These are phyloP conservation scores for Mycena metata DNA, from an alignment of 768 basidiomycete species.

Conservation along the genomic window DNA sequence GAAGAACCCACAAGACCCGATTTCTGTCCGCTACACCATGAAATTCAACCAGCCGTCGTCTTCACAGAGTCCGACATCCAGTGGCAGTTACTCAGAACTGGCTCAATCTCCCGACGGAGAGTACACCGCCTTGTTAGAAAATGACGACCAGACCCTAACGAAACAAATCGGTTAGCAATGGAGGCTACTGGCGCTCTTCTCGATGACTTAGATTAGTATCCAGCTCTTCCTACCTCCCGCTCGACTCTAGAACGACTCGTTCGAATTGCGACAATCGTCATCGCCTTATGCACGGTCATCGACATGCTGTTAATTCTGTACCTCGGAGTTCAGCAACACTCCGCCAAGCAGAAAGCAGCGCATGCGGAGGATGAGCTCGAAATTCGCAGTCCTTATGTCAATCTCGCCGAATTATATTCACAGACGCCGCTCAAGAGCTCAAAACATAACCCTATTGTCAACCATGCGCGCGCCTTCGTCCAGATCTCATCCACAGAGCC, in stretches of 20 bases:
- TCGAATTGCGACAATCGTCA: slow-evolving; percentile 22
- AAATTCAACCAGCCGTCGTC: slow-evolving; percentile 7
- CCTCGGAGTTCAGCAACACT: slow-evolving; percentile 26
- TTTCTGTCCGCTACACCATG: slow-evolving; percentile 4
- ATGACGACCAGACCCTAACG: neutral
- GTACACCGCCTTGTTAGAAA: slow-evolving; percentile 21
- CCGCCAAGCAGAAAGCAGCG: neutral
- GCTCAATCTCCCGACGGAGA: slow-evolving; percentile 11
- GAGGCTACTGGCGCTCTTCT: too few species aligned
- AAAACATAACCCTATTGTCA: slow-evolving; percentile 30
- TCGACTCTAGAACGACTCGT: slow-evolving; percentile 23
- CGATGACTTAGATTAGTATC: too few species aligned
- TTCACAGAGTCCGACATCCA: neutral
- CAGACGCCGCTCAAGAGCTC: slow-evolving; percentile 27
- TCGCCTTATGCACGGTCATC: slow-evolving; percentile 27
- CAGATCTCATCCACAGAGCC: slow-evolving; percentile 33
- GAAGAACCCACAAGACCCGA: too few species aligned
- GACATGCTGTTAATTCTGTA: slow-evolving; percentile 31
- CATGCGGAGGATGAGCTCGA: slow-evolving; percentile 19
- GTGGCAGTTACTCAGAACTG: neutral
- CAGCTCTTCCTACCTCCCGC: slow-evolving; percentile 4
- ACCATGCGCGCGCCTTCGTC: slow-evolving; percentile 33
- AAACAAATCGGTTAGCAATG: slow-evolving; percentile 24
- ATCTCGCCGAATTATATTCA: slow-evolving; percentile 32
- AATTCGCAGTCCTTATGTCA: slow-evolving; percentile 34